Conservation (phyloP, 2,329 filamentous ascomycete species). For the Anthostomella pinea region DNA sequence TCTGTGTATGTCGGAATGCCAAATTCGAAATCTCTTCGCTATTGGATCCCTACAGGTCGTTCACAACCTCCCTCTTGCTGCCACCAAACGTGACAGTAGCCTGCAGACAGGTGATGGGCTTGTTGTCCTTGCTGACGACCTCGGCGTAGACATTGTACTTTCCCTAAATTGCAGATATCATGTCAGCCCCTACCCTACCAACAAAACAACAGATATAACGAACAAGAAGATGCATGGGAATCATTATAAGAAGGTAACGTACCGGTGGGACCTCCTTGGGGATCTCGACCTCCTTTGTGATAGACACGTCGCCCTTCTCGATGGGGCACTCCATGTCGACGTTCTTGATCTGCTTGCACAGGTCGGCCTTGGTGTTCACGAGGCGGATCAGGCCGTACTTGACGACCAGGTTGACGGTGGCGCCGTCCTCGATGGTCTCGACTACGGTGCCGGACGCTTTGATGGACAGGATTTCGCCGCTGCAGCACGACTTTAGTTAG, state of each 20-base stretch:
- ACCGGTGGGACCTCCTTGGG: conserved; percentile 87
- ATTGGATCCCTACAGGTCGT: neutral
- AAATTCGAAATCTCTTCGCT: conserved; percentile 2
- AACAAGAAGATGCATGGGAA: neutral
- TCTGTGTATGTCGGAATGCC: conserved; percentile 5
- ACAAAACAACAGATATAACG: neutral
- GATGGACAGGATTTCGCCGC: conserved; percentile 76
- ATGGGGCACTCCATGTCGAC: conserved; percentile 89
- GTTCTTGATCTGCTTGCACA: conserved; percentile 86
- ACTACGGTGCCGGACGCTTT: conserved; percentile 73
- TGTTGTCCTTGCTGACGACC: conserved; percentile 69
- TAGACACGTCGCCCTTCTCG: conserved; percentile 68
- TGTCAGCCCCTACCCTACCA: neutral
- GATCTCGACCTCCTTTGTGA: conserved; percentile 81
- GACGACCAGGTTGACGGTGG: conserved; percentile 78
- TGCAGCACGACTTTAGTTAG: conserved; percentile 38
- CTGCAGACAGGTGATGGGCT: conserved; percentile 82
- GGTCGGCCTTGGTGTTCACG: conserved; percentile 74
- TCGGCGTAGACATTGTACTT: conserved; percentile 88
- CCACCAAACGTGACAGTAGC: conserved; percentile 65
- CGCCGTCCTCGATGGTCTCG: conserved; percentile 70
- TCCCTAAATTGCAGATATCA: conserved; percentile 66
- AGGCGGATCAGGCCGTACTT: conserved; percentile 94
- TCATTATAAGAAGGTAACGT: too few species aligned
- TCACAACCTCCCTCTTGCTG: conserved; percentile 34